These are phyloP conservation scores for Penicillium sp. DNA, from an alignment of 2,329 filamentous ascomycete genomes.

Conservation along the genomic window DNA sequence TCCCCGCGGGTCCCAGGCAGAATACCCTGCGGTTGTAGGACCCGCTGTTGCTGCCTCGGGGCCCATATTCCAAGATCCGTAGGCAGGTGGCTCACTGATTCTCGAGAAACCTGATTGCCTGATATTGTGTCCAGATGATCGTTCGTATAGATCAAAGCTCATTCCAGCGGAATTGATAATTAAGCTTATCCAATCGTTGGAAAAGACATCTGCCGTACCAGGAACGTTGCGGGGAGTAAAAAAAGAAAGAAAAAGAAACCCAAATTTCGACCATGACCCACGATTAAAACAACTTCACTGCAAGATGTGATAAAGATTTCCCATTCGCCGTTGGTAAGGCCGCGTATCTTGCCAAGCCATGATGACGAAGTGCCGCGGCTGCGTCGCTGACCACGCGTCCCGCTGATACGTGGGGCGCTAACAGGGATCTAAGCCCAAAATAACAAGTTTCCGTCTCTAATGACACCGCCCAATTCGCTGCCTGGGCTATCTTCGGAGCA, in stretches of 20 bases:
- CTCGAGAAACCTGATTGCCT: neutral
- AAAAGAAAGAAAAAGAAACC: neutral
- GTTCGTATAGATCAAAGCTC: neutral
- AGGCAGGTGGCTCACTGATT: neutral
- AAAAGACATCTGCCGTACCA: neutral
- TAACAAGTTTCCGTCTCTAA: neutral
- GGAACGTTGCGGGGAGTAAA: neutral
- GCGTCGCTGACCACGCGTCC: neutral
- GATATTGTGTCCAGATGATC: neutral
- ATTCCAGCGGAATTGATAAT: neutral
- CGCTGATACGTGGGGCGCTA: neutral
- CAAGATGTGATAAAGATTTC: neutral
- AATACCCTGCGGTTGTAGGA: neutral
- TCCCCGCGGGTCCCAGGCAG: slow-evolving; percentile 1
- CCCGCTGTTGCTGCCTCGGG: neutral
- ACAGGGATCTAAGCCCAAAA: neutral
- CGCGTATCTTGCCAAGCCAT: neutral
- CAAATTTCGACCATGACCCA: neutral
- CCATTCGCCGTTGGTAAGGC: neutral
- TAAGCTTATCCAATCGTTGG: neutral
- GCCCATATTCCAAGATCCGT: neutral
- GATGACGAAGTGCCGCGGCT: neutral
- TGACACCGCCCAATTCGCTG: neutral
- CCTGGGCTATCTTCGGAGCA: neutral
- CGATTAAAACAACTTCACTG: neutral